Base-by-base conservation (phyloP, 306 rosid species). In the Crataegus laevigata region DNA sequence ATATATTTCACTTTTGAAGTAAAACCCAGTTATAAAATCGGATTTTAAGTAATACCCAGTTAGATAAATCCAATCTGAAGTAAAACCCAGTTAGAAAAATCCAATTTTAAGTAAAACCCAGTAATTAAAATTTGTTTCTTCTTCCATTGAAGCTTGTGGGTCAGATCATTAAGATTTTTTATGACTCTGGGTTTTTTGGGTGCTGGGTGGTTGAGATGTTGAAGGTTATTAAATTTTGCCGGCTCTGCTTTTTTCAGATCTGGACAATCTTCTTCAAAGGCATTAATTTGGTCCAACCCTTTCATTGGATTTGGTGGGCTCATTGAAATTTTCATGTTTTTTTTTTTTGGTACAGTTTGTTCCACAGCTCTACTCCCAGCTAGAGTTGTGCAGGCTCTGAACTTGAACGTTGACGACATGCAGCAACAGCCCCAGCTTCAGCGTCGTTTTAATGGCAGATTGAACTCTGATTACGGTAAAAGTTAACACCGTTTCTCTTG, bases 351-450 rank as follows among this genome's bases (percentile, higher is more conserved):
- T 62, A 22, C 83, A 91, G 98, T 42, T 15, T 75, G 89, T 77
- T 69, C 87, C 8, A 87, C 89, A 32, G 94, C 69, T 17, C 40
- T 88, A 28, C 88, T 94, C 69, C 94, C 96, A 1, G 91, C 91
- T 0, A 85, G 84, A 73, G 96, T 87, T n/a, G 89, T 68, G 36
- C 88, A 88, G 36, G 96, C 97, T 1, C 65, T 89, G 79, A 88
- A 91, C 62, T 71, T 85, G 26, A 88, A 84, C 65, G 5, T 82
- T 6, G 92, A 87, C 11, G 82, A 74, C 8, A 42, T 80, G 62
- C 50, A 34, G 65, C 50, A 34, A 43, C 77, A 17, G 69, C 38
- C 80, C 12, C 83, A 73, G 22, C 61, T 75, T 24, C 84, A 84
- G 60, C 73, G 80, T 36, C 87, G 84, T 34, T 76, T 75, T 3